A percentile compares a stretch with the other conserved stretches of the same genome.
phyloP scores from a whole-genome alignment of 331 rosid genomes.

The Arachis monticola region DNA sequence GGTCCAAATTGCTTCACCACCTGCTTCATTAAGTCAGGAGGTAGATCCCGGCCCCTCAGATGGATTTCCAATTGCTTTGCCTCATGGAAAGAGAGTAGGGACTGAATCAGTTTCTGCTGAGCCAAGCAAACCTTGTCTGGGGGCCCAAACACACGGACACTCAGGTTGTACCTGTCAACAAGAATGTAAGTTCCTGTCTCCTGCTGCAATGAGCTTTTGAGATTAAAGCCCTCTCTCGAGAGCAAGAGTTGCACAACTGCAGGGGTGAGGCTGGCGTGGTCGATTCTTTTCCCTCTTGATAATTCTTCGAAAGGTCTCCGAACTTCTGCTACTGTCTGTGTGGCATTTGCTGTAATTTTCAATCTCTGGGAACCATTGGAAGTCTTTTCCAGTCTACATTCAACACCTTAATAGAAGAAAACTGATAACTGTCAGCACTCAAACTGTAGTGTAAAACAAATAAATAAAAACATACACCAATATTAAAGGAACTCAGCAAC shows the following conservation, averaged over 20 bases:
- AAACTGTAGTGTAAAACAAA: neutral
- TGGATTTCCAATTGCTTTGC: constrained; percentile 71
- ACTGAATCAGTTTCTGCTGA: constrained; percentile 61
- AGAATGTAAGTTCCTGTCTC: constrained; percentile 75
- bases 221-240: constrained; percentile 70
- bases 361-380: constrained; percentile 73
- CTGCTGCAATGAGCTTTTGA: constrained; percentile 59
- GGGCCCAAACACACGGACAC: constrained; percentile 68
- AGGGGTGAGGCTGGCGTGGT: constrained; percentile 66
- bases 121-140: constrained; percentile 58
- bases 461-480: constrained; percentile 25
- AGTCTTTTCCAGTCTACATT: constrained; percentile 55
- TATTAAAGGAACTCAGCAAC: constrained; percentile 10
- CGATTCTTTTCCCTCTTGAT: constrained; percentile 68
- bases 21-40: constrained; percentile 81
- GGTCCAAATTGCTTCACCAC: constrained; percentile 82
- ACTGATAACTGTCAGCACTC: constrained; percentile 34
- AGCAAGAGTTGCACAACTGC: constrained; percentile 62
- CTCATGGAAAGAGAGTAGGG: constrained; percentile 64
- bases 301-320: constrained; percentile 84
- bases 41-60: constrained; percentile 72
- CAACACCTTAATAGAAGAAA: constrained; percentile 61
- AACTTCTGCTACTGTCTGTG: constrained; percentile 76
- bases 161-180: constrained; percentile 66
- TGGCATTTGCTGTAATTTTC: constrained; percentile 87